These are phyloP conservation scores for Penicillium coprophilum DNA, from an alignment of 495 filamentous ascomycete genomes.

Conservation along the genomic window DNA sequence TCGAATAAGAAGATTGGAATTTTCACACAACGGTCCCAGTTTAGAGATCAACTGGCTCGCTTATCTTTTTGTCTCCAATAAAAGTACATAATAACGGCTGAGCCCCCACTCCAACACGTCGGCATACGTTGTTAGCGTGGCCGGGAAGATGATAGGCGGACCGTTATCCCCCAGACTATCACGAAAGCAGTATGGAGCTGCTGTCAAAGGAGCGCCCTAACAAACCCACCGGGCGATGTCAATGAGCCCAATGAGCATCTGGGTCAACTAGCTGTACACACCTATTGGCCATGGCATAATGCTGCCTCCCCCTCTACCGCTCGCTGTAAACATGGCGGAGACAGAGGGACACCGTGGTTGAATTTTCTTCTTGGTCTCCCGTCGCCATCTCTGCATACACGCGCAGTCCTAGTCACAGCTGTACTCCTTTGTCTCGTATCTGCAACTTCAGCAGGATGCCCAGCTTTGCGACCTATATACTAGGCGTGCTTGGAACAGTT, in stretches of 20 bases:
- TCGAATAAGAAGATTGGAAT: background rate
- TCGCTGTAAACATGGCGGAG: background rate
- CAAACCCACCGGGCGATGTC: background rate
- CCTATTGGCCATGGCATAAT: background rate
- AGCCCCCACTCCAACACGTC: background rate
- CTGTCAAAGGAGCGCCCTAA: background rate
- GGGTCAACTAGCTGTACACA: background rate
- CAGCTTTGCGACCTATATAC: background rate
- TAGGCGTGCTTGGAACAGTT: background rate
- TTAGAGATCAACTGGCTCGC: no score
- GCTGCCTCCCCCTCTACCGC: background rate
- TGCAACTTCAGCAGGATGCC: background rate
- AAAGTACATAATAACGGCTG: background rate
- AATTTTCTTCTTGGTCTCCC: background rate
- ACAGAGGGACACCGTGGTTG: background rate
- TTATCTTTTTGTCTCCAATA: background rate
- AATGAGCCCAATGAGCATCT: constrained; percentile 1
- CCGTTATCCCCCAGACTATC: background rate
- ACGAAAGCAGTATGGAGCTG: background rate
- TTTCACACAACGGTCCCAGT: no score
- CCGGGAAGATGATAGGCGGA: background rate
- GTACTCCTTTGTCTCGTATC: background rate
- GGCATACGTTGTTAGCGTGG: background rate
- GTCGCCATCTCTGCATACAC: background rate
- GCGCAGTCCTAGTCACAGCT: background rate